Conservation (phyloP, 768 basidiomycete genomes). For the Tulasnella sp. region DNA sequence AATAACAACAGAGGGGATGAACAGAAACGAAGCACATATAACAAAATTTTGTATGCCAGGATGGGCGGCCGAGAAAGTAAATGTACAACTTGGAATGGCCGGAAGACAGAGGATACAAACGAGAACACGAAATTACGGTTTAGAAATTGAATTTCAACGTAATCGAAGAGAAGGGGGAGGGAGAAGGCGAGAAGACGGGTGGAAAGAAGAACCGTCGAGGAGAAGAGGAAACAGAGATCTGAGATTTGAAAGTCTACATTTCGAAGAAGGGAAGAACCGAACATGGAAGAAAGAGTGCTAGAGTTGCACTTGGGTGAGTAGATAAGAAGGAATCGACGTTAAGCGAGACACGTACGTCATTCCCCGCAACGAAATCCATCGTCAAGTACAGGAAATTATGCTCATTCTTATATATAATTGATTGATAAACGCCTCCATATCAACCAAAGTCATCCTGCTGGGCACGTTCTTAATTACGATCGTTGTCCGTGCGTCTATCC, state of each 20-base stretch:
- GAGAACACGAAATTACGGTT: not conserved
- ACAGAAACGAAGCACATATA: not conserved
- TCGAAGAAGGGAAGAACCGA: not conserved
- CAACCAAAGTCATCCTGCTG: constrained; percentile 22
- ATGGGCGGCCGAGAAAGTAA: not conserved
- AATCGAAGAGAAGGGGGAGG: not conserved
- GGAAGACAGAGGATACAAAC: not conserved
- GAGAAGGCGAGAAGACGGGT: not conserved
- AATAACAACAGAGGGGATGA: not conserved
- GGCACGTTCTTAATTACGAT: constrained; percentile 91
- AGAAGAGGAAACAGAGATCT: not conserved
- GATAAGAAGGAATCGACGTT: not conserved
- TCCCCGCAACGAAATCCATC: constrained; percentile 29
- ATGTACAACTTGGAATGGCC: not conserved
- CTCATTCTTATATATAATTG: constrained; percentile 49
- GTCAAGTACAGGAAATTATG: constrained; percentile 80
- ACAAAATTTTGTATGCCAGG: not conserved
- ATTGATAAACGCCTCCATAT: constrained; percentile 22
- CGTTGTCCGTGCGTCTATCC: constrained; percentile 71
- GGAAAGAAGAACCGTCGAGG: not conserved
- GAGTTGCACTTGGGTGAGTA: not conserved
- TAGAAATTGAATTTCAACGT: not conserved
- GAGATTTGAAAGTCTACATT: not conserved
- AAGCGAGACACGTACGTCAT: constrained; percentile 29
- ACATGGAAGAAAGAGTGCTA: not conserved